Conservation (phyloP, 2,329 filamentous ascomycete genomes). For the Curvularia sp. region DNA sequence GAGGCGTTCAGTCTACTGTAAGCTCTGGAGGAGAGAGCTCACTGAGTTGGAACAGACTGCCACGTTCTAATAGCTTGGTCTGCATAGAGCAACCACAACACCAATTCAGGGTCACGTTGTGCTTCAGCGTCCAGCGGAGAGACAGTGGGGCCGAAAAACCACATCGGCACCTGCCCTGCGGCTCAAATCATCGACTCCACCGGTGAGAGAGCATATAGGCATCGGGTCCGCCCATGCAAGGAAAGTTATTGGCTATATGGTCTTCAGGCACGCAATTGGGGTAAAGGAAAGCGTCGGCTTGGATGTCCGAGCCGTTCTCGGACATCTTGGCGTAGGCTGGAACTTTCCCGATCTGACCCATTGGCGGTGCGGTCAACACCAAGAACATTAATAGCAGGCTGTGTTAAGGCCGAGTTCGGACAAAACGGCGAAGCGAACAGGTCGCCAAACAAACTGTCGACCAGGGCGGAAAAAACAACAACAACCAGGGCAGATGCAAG, state of each 20-base stretch:
- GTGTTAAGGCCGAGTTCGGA: neutral
- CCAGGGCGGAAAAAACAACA: neutral
- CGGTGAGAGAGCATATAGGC: neutral
- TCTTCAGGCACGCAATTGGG: neutral
- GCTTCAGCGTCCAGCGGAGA: neutral
- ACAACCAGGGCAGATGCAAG: neutral
- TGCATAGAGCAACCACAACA: neutral
- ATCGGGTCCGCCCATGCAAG: neutral
- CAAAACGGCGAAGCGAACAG: neutral
- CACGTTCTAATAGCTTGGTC: neutral
- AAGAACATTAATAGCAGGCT: neutral
- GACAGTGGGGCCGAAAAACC: neutral
- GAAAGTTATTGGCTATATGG: neutral
- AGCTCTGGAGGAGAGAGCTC: neutral
- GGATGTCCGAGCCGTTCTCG: neutral
- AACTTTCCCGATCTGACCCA: neutral
- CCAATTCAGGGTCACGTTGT: neutral
- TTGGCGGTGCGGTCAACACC: neutral
- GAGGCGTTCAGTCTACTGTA: conserved; percentile 12
- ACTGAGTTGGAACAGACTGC: neutral
- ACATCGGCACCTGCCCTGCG: neutral
- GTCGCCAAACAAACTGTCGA: neutral
- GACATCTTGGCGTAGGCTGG: neutral
- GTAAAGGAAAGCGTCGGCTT: neutral
- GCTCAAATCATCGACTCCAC: neutral